Evolutionary conservation across 2,329 filamentous ascomycete species (phyloP).

Genomic region (Hymenoscyphus albidus): DNA sequence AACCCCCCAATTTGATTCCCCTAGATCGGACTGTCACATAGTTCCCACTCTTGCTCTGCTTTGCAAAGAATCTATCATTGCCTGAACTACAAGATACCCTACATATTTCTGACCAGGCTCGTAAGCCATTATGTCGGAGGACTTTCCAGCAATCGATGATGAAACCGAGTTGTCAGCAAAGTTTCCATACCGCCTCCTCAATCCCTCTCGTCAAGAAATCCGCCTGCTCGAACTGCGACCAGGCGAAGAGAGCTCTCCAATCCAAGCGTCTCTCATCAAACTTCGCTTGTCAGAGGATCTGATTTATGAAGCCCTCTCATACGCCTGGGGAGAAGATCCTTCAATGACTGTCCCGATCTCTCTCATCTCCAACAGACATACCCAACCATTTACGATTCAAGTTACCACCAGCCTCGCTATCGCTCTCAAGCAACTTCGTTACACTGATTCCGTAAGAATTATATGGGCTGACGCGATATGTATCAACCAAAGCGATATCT

Average conservation of each 20-base stretch:
- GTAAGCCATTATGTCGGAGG: not conserved
- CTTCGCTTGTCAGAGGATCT: not conserved
- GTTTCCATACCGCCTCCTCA: slow-evolving; percentile 2
- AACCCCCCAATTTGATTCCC: too few relatives aligned
- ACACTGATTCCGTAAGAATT: not conserved
- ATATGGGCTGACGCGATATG: slow-evolving; percentile 31
- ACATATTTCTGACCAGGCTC: too few relatives aligned
- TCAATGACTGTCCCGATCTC: not conserved
- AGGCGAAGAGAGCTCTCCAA: not conserved
- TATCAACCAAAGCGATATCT: slow-evolving; percentile 23
- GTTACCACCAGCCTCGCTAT: slow-evolving; percentile 1
- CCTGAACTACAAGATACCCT: too few relatives aligned
- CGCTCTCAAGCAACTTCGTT: slow-evolving; percentile 10
- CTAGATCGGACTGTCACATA: too few relatives aligned
- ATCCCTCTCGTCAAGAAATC: slow-evolving; percentile 1
- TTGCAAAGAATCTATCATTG: too few relatives aligned
- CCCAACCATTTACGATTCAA: not conserved
- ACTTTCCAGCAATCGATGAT: not conserved
- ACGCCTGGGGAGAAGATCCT: slow-evolving; percentile 1
- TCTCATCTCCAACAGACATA: not conserved
- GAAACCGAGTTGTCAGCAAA: not conserved
- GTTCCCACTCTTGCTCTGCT: too few relatives aligned
- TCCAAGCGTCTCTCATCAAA: not conserved
- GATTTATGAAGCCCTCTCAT: slow-evolving; percentile 3
- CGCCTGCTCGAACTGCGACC: slow-evolving; percentile 1